Evolutionary conservation across 257 asterid species (phyloP).

Genomic region (Jacaranda copaia): DNA sequence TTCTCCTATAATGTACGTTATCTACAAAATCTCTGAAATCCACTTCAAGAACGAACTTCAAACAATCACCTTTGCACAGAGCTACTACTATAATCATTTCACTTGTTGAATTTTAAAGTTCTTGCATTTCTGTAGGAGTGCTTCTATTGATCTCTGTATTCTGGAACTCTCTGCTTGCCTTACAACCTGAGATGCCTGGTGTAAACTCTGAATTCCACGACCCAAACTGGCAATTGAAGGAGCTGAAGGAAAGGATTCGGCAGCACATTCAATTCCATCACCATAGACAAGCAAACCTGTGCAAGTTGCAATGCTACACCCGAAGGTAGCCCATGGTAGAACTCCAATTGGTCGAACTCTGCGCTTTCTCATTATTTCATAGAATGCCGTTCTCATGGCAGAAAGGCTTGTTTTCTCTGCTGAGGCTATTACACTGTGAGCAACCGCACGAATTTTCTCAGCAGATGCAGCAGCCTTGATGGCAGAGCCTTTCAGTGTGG

Average conservation of each 20-base stretch:
- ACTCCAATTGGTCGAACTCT: constrained; percentile 58
- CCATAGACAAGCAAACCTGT: constrained; percentile 73
- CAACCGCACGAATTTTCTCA: constrained; percentile 77
- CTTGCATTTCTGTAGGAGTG: constrained; percentile 69
- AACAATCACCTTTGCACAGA: constrained; percentile 4
- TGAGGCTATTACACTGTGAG: constrained; percentile 82
- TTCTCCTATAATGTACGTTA: constrained; percentile 25
- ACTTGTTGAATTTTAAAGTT: constrained; percentile 47
- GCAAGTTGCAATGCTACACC: constrained; percentile 87
- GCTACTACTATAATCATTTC: background rate
- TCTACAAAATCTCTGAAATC: constrained; percentile 34
- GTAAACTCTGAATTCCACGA: constrained; percentile 82
- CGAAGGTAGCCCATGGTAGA: constrained; percentile 89
- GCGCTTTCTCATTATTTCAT: constrained; percentile 88
- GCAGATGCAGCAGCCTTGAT: constrained; percentile 72
- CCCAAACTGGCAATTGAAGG: constrained; percentile 93
- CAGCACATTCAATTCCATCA: constrained; percentile 94
- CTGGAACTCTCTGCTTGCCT: constrained; percentile 67
- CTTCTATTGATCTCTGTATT: constrained; percentile 70
- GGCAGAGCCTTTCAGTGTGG: constrained; percentile 59
- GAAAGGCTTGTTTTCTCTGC: constrained; percentile 89
- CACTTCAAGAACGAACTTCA: background rate
- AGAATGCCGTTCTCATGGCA: constrained; percentile 85
- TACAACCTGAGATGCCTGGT: constrained; percentile 66
- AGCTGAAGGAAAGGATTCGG: constrained; percentile 84